Percentiles rank a stretch among this genome's conserved stretches.
Conservation (phyloP, 2,329 filamentous ascomycete species). For the Trichoderma endophyticum region DNA sequence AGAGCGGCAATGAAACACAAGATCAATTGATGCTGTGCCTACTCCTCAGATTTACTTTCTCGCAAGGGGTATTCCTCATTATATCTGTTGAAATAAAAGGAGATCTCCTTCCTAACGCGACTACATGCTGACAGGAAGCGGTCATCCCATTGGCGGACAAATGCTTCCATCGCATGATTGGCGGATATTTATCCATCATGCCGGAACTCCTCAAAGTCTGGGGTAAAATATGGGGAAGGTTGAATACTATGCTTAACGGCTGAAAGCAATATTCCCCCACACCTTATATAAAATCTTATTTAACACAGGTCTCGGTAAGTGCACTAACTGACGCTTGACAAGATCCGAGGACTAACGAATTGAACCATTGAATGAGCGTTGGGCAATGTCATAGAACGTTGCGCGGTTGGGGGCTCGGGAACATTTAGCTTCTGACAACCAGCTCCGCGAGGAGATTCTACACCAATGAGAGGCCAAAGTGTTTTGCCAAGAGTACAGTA, state of each 20-base stretch:
- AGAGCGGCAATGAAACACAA: background rate
- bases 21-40: background rate
- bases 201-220: background rate
- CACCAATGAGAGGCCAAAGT: background rate
- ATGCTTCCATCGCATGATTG: conserved; percentile 3
- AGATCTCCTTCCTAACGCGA: conserved; percentile 4
- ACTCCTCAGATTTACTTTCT: background rate
- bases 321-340: background rate
- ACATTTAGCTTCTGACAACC: background rate
- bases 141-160: conserved; percentile 7
- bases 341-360: background rate
- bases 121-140: background rate
- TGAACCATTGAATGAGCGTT: background rate
- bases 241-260: conserved; percentile 1
- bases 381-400: background rate
- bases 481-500: background rate
- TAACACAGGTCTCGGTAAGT: background rate
- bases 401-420: background rate
- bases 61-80: background rate
- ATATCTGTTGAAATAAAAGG: background rate
- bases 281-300: background rate
- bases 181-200: conserved; percentile 8
- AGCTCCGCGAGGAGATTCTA: conserved; percentile 2
- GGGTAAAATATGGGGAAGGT: conserved; percentile 6
- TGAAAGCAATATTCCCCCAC: background rate